A percentile compares a stretch with the other conserved stretches of the same genome.
phyloP scores from a whole-genome alignment of 1,139 yeast species.

The Yamadazyma triangularis region DNA sequence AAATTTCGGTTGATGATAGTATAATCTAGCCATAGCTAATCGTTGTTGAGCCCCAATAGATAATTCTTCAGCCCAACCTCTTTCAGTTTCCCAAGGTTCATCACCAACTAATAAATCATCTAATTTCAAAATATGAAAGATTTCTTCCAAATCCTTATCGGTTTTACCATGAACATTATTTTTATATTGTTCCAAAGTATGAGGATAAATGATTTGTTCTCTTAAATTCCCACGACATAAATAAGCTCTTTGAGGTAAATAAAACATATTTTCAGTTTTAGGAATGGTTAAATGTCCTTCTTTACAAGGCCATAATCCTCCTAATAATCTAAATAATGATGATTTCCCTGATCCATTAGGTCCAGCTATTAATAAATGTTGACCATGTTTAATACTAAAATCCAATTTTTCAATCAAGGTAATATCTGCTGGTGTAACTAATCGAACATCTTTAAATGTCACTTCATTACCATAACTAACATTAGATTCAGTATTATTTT shows the following conservation, averaged over 20 bases:
- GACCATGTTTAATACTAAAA: slow-evolving; percentile 74
- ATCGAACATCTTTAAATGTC: slow-evolving; percentile 67
- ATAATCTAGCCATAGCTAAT: slow-evolving; percentile 88
- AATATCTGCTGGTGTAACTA: slow-evolving; percentile 82
- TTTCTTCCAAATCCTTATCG: slow-evolving; percentile 59
- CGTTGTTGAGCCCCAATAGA: slow-evolving; percentile 92
- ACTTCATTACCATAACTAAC: slow-evolving; percentile 52
- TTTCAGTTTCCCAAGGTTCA: slow-evolving; percentile 55
- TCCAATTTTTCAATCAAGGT: slow-evolving; percentile 61
- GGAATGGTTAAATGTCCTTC: slow-evolving; percentile 65
- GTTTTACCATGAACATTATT: slow-evolving; percentile 37
- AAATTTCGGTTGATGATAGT: slow-evolving; percentile 86
- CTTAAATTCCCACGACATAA: slow-evolving; percentile 68
- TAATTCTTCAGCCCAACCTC: slow-evolving; percentile 87
- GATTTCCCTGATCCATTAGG: slow-evolving; percentile 97
- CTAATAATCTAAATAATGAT: slow-evolving; percentile 81
- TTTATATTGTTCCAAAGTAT: slow-evolving; percentile 56
- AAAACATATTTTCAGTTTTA: slow-evolving; percentile 66
- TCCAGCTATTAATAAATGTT: slow-evolving; percentile 85
- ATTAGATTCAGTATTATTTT: slow-evolving; percentile 9
- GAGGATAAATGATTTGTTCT: slow-evolving; percentile 89
- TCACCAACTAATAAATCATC: slow-evolving; percentile 45
- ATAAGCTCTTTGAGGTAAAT: slow-evolving; percentile 90
- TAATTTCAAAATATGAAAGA: slow-evolving; percentile 56
- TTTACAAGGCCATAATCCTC: slow-evolving; percentile 90